phyloP scores from a whole-genome alignment of 768 basidiomycete genomes.

The Hypsizygus marmoreus region DNA sequence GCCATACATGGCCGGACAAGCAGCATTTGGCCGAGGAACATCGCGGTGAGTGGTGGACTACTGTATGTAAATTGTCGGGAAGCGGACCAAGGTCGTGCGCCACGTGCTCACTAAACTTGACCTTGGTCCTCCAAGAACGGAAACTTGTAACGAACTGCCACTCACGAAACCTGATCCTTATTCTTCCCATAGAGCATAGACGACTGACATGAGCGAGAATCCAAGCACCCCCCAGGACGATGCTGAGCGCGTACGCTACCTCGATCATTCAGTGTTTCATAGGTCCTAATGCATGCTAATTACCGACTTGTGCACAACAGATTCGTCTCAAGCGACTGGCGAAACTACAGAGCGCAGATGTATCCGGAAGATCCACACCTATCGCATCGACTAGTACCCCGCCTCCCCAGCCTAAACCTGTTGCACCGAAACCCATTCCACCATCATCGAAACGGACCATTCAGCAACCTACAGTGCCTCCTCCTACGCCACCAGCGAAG shows the following conservation, averaged over 20 bases:
- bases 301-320: constrained; percentile 40
- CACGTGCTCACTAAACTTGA: constrained; percentile 14
- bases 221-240: constrained; percentile 64
- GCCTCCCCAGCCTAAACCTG: constrained; percentile 26
- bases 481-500: constrained; percentile 44
- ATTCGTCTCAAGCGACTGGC: constrained; percentile 92
- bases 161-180: constrained; percentile 8
- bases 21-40: constrained; percentile 16
- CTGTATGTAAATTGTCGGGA: background rate
- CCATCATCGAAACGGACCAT: constrained; percentile 30
- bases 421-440: constrained; percentile 39
- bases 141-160: background rate
- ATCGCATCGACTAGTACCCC: constrained; percentile 34
- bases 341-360: constrained; percentile 60
- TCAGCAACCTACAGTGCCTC: constrained; percentile 30
- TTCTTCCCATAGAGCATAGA: constrained; percentile 7
- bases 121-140: background rate
- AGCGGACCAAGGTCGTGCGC: background rate
- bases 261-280: constrained; percentile 9
- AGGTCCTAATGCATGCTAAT: background rate
- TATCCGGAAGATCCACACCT: constrained; percentile 34
- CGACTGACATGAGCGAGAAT: constrained; percentile 38
- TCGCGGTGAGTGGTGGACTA: background rate
- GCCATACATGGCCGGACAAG: constrained; percentile 10
- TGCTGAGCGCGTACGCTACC: constrained; percentile 80